Percentiles rank a stretch among this genome's conserved stretches.
Conservation (phyloP, 169 alveolate genomes). For the Nephromyces sp. region DNA sequence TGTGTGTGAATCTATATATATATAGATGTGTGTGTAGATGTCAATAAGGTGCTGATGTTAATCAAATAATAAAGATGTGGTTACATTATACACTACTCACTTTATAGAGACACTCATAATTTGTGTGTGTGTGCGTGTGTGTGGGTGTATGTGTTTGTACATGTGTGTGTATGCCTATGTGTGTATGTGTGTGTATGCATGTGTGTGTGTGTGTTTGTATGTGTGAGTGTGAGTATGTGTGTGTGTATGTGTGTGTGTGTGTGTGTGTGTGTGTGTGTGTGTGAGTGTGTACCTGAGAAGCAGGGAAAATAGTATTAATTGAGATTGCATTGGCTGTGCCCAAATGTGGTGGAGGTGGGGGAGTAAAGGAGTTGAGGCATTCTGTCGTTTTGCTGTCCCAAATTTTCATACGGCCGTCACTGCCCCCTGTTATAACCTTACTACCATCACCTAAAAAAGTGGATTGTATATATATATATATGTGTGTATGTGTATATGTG, state of each 20-base stretch:
- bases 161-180: too few species aligned
- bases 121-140: not conserved
- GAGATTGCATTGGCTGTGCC: not conserved
- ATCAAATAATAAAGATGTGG: too few species aligned
- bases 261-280: not conserved
- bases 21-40: too few species aligned
- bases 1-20: not conserved
- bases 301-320: not conserved
- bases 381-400: slow-evolving; percentile 28
- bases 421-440: not conserved
- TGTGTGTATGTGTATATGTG: not conserved
- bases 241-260: not conserved
- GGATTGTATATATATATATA: not conserved
- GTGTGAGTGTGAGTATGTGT: too few species aligned
- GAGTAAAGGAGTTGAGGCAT: slow-evolving; percentile 20
- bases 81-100: too few species aligned
- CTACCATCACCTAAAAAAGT: not conserved
- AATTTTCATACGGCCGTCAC: slow-evolving; percentile 23
- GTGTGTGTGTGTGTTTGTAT: too few species aligned
- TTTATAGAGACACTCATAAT: not conserved
- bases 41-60: too few species aligned
- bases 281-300: slow-evolving; percentile 1
- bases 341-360: slow-evolving; percentile 30
- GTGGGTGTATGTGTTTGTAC: too few species aligned
- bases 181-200: too few species aligned